Evolutionary conservation across 2,329 filamentous ascomycete species (phyloP), one percentile per base, ranked within the genome.

Genomic region (Paraphoma sp.): DNA sequence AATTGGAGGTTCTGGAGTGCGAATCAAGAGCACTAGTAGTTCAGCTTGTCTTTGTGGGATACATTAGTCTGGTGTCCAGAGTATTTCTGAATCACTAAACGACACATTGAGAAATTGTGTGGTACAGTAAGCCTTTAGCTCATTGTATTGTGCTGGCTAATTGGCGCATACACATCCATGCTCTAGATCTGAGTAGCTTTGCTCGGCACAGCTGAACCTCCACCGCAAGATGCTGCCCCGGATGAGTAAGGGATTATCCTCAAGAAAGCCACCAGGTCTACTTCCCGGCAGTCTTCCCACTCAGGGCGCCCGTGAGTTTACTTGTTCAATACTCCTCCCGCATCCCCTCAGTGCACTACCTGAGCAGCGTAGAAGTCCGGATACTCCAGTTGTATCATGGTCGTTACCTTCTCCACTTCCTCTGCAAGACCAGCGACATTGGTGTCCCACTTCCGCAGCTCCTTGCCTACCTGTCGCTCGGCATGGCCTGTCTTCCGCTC

Each of bases 391-490:
- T 95, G 90, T 63, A 98, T 83, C 64, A 89, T 85, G 43, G 91
- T 92, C 14, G 92, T 91, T 59, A 96, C 88, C 65, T 88, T 89
- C 78, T 97, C 94, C 6, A 97, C 91, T 73, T 96, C 92, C 76
- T 98, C 93, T 2, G 93, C 89, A 53, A 98, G 76, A 29, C 88
- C 88, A 74, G 94, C 89, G 17, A 98, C 92, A 67, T 96, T 96
- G 31, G 86, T 84, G 76, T 98, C 94, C 94, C 94, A 98, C 67
- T 89, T 86, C 45, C 91, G 86, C 76, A 96, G 84, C 78, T 93
- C 89, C 74, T 85, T 87, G 56, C 86, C 89, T 2, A 88, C 84
- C 3, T 85, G 64, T 3, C 73, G 68, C 56, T 85, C 83, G 54
- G 86, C 85, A 46, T 88, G 86, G 29, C 86, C 83, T 56, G 86